Base-by-base conservation (phyloP, 2,329 filamentous ascomycete species). In the Penicillium psychrosexuale region DNA sequence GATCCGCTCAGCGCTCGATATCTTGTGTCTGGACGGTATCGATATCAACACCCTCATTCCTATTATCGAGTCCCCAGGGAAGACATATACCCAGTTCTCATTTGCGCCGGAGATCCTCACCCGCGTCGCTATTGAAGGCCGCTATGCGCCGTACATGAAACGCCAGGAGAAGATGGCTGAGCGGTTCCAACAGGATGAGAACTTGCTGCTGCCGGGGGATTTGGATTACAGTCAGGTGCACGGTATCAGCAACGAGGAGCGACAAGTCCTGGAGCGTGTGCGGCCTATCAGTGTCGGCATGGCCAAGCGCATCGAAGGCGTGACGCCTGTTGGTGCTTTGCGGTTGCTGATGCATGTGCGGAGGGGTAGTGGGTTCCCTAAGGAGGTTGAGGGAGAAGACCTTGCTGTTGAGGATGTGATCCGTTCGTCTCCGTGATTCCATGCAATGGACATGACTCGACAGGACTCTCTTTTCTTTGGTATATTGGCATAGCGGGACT, bases 231-330 rank as follows among this genome's bases (percentile, higher is more conserved):
- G 84, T 40, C 66, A 73, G 12, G 81, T 99, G 0, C 78, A 82
- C 33, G 91, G 91, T 0, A 77, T 99, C 49, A 91, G 89, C 53
- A 82, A 85, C 36, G 91, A 90, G 55, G 94, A 97, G 77, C 87
- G 84, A 72, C 80, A 84, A 28, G 81, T 87, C 4, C 78, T 99
- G 34, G 81, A 83, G 55, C 77, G 79, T 2, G 88, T 90, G 1
- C 78, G 84, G 48, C 94, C 94, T 0, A 90, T 95, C 73, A 95
- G 84, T 57, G 79, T 99, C 22, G 93, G 90, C 0, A 94, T 97
- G 80, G 93, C 93, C 31, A 81, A 91, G 46, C 79, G 94, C 13
- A 84, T 97, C 11, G 94, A 99, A 73, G 93, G 93, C 3, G 80
- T 82, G 19, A 80, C 77, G 12, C 77, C 77, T 13, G 68, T 70